Evolutionary conservation across 371 early-diverging fungal species (phyloP), one percentile per base, ranked within the genome.

Genomic region (Mucor indicus): DNA sequence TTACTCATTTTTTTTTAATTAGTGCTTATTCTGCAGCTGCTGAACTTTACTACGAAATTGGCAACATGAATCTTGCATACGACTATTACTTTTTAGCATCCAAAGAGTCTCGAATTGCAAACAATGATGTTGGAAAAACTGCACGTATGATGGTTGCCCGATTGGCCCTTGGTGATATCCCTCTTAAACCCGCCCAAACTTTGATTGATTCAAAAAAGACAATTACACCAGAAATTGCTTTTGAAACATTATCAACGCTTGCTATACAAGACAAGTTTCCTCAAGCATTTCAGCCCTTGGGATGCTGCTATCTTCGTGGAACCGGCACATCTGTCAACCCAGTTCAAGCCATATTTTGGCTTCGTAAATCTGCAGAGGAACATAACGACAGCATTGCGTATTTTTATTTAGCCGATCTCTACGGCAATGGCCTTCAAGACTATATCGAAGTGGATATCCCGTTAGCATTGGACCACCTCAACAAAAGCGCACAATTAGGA

Each of bases 1-100:
- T n/a, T n/a, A n/a, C n/a, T n/a, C n/a, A n/a, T n/a, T n/a, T n/a
- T n/a, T n/a, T n/a, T n/a, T n/a, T n/a, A n/a, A 29, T 7, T 52
- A 75, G 75, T 49, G 75, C 72, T 32, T 61, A 63, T n/a, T 67
- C 69, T 60, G 75, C 75, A 10, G 55, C 63, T 16, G 75, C 69
- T 35, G 69, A 71, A 52, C 32, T 71, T 3, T 66, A 62, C 33
- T 71, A 71, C 29, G 47, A 55, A 35, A 42, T 68, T 21, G 62
- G 58, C 11, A 57, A 60, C 12, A 62, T 62, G 48, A 59, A 71
- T 29, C 55, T 57, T 16, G 75, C 75, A 9, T 75, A 64, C 47
- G 35, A 41, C 13, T 59, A 71, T 16, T 75, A 69, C 47, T 25
- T 54, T 16, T 42, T 60, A 7, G 75, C 75, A 21, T 66, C 75